phyloP scores from a whole-genome alignment of 1,284 basidiomycete genomes.

The Amylostereum areolatum region DNA sequence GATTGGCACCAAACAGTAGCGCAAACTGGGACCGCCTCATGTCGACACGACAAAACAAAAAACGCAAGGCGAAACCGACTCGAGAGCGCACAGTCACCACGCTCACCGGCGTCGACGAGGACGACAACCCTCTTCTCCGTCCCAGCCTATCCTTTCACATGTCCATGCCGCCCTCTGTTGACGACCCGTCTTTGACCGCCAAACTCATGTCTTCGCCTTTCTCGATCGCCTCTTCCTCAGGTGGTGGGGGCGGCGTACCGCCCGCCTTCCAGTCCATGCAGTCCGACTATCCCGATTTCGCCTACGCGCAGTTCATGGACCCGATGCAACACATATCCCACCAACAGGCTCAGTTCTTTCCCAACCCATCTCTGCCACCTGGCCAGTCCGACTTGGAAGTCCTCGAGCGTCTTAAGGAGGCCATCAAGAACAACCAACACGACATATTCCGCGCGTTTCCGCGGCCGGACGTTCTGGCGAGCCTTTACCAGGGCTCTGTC shows the following conservation, averaged over 20 bases:
- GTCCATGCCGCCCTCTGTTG: slow-evolving; percentile 38
- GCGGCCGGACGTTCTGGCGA: slow-evolving; percentile 55
- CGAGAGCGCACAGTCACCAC: slow-evolving; percentile 61
- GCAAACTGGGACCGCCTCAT: slow-evolving; percentile 23
- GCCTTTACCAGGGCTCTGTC: slow-evolving; percentile 47
- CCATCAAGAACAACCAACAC: slow-evolving; percentile 67
- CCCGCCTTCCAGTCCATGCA: slow-evolving; percentile 13
- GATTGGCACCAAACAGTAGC: neutral
- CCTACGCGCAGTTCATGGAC: slow-evolving; percentile 23
- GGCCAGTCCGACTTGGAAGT: slow-evolving; percentile 59
- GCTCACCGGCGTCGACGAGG: slow-evolving; percentile 32
- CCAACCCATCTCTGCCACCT: slow-evolving; percentile 14
- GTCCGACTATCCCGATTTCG: slow-evolving; percentile 17
- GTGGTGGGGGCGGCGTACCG: slow-evolving; percentile 8
- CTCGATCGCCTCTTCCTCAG: slow-evolving; percentile 20
- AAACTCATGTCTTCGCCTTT: slow-evolving; percentile 26
- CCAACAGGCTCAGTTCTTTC: slow-evolving; percentile 15
- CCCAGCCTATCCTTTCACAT: slow-evolving; percentile 35
- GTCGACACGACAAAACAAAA: slow-evolving; percentile 58
- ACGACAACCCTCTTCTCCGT: slow-evolving; percentile 24
- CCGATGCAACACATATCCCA: slow-evolving; percentile 15
- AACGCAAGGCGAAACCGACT: slow-evolving; percentile 43
- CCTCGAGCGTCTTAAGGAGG: slow-evolving; percentile 63
- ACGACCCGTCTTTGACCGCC: slow-evolving; percentile 31
- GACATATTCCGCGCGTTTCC: slow-evolving; percentile 60